Percentiles rank a stretch among this genome's conserved stretches.
Conservation (phyloP, 192 early-diverging fungal genomes). For the Coemansia sp. region DNA sequence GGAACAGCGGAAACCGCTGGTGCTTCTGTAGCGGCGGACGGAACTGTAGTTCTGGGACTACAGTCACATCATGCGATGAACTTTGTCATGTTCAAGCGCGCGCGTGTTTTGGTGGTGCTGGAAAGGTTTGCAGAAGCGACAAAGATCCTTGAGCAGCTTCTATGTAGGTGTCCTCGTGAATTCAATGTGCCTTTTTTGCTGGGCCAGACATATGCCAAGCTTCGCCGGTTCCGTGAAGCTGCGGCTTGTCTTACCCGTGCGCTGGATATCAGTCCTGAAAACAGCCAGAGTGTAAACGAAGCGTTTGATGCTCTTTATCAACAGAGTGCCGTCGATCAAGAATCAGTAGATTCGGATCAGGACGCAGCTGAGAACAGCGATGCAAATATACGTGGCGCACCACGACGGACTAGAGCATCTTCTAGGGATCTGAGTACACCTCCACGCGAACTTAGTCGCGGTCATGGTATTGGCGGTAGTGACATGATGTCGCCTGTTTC, state of each 20-base stretch:
- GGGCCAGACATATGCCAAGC: constrained; percentile 49
- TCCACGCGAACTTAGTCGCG: constrained; percentile 7
- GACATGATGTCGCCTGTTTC: constrained; percentile 20
- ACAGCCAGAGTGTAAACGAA: constrained; percentile 48
- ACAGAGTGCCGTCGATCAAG: constrained; percentile 22
- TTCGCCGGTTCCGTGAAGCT: constrained; percentile 46
- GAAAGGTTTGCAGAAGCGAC: constrained; percentile 65
- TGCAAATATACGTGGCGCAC: neutral
- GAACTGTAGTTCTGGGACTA: constrained; percentile 15
- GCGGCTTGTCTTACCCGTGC: constrained; percentile 44
- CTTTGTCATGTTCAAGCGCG: constrained; percentile 69
- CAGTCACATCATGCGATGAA: constrained; percentile 38
- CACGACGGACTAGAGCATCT: neutral
- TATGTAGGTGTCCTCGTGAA: constrained; percentile 52
- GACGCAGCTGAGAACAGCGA: neutral
- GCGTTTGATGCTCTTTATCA: constrained; percentile 52
- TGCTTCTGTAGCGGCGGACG: constrained; percentile 3
- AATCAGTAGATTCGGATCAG: neutral
- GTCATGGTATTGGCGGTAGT: constrained; percentile 1
- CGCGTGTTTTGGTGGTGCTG: constrained; percentile 62
- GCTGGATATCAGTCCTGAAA: constrained; percentile 49
- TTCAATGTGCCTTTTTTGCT: constrained; percentile 55
- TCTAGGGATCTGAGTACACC: constrained; percentile 13
- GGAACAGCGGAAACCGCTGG: neutral
- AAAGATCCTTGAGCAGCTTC: constrained; percentile 61